Conservation (phyloP, 192 early-diverging fungal species). For the Coemansia sp. region DNA sequence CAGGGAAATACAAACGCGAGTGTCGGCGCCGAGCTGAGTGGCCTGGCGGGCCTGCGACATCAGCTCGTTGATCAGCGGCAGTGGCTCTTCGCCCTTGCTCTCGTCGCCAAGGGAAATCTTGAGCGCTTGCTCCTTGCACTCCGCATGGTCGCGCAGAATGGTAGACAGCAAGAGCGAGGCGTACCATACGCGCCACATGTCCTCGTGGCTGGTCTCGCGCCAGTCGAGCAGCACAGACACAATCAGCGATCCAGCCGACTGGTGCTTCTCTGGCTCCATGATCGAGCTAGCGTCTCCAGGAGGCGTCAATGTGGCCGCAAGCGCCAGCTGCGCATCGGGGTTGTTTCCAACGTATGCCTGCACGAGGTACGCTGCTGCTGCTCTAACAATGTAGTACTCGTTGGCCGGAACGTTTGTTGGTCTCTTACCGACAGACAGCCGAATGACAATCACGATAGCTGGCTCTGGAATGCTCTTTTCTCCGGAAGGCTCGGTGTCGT, state of each 20-base stretch:
- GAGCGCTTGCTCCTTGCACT: conserved; percentile 75
- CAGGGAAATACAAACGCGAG: conserved; percentile 73
- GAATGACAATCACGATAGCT: conserved; percentile 77
- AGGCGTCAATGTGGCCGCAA: conserved; percentile 80
- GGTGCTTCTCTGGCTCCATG: conserved; percentile 32
- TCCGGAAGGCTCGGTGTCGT: conserved; percentile 18
- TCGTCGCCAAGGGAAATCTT: conserved; percentile 73
- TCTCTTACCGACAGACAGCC: conserved; percentile 66
- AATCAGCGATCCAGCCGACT: conserved; percentile 87
- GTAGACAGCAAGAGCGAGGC: conserved; percentile 79
- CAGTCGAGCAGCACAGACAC: conserved; percentile 76
- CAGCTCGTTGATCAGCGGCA: conserved; percentile 87
- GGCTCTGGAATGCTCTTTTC: conserved; percentile 63
- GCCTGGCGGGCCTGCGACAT: conserved; percentile 62
- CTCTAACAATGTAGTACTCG: conserved; percentile 69
- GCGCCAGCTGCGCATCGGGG: conserved; percentile 79
- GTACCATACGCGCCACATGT: conserved; percentile 90
- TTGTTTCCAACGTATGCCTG: conserved; percentile 80
- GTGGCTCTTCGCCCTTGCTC: conserved; percentile 68
- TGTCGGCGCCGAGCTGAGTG: conserved; percentile 61
- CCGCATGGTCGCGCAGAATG: conserved; percentile 67
- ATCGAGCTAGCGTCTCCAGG: conserved; percentile 42
- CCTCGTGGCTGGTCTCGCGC: conserved; percentile 59
- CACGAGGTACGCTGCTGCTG: conserved; percentile 80
- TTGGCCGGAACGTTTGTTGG: conserved; percentile 41